A percentile compares a stretch with the other conserved stretches of the same genome.
Evolutionary conservation across 2,329 filamentous ascomycete species (phyloP).

Genomic region (Pseudogymnoascus sp.): DNA sequence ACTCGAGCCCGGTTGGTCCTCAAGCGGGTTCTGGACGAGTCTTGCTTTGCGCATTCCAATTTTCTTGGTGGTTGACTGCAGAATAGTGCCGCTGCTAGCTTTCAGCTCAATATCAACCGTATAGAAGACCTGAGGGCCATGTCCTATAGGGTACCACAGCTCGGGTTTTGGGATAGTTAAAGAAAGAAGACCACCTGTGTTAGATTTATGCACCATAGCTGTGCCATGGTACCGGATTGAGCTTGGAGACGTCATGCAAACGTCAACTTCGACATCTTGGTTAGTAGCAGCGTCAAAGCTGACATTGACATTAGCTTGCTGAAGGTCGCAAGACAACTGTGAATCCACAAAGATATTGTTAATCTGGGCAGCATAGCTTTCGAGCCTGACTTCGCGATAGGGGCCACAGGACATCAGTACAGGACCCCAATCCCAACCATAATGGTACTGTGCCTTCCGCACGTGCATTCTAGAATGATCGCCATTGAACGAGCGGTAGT

Average conservation of each 20-base stretch:
- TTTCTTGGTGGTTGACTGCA: slow-evolving; percentile 36
- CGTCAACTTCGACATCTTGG: slow-evolving; percentile 16
- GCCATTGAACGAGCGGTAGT: slow-evolving; percentile 31
- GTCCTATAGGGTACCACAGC: slow-evolving; percentile 69
- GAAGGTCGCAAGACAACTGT: slow-evolving; percentile 48
- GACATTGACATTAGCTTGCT: slow-evolving; percentile 37
- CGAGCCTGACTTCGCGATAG: slow-evolving; percentile 60
- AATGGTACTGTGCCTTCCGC: slow-evolving; percentile 52
- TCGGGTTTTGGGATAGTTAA: slow-evolving; percentile 44
- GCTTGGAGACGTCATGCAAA: not conserved
- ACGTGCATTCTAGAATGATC: slow-evolving; percentile 29
- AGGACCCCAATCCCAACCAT: slow-evolving; percentile 66
- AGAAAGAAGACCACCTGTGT: slow-evolving; percentile 12
- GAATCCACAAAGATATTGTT: slow-evolving; percentile 50
- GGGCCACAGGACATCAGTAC: slow-evolving; percentile 54
- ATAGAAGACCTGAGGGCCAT: slow-evolving; percentile 67
- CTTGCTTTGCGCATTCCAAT: slow-evolving; percentile 48
- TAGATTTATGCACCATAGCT: slow-evolving; percentile 11
- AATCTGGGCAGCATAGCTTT: slow-evolving; percentile 48
- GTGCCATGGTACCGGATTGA: not conserved
- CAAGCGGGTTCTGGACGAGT: slow-evolving; percentile 33
- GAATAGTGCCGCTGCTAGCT: slow-evolving; percentile 19
- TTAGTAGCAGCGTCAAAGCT: slow-evolving; percentile 37
- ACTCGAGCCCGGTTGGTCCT: slow-evolving; percentile 48
- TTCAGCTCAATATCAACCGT: slow-evolving; percentile 43